Evolutionary conservation across 2,329 filamentous ascomycete species (phyloP), one percentile per base, ranked within the genome.

Genomic region (Penicillium freii): DNA sequence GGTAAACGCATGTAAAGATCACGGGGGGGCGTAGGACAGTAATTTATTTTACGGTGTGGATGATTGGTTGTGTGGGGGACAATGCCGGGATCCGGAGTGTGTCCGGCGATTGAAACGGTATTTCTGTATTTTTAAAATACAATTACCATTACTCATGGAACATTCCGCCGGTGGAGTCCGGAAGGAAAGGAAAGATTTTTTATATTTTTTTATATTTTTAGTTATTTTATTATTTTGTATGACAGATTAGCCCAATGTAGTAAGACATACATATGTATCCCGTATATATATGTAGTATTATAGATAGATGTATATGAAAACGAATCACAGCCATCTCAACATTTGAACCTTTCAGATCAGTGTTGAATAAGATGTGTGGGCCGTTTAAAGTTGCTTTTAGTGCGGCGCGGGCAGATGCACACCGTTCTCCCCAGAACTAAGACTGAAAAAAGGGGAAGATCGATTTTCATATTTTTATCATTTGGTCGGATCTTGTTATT

Each of bases 81-180:
- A 39, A 54, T 62, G 58, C 57, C 56, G 57, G 54, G 19, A 34
- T 54, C 62, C 60, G 60, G 60, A 11, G 4, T 57, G 34, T 29
- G 15, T 27, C 21, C 15, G 36, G 36, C 9, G 38, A 50, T 51
- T 33, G 46, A 52, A 27, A 51, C 13, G 3, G 50, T 53, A 54
- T 29, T 53, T 38, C n/a, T 9, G 31, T 21, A 29, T 10, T 17
- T 39, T 23, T 39, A 10, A 1, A 25, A 25, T 45, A 27, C 46
- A 42, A 31, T 58, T 58, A 25, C 25, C 15, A 48, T 59, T 58
- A 58, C 51, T 60, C 58, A 56, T 65, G 56, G 64, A 66, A 66
- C 63, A 61, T 66, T 66, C 64, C 55, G 23, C 60, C 57, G 60
- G 64, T 66, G 64, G 64, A 65, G 58, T 57, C 56, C 56, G 56